Percentiles rank a stretch among this genome's conserved stretches.
phyloP scores from a whole-genome alignment of 1,284 basidiomycete genomes.

The Hypsizygus ulmarius region DNA sequence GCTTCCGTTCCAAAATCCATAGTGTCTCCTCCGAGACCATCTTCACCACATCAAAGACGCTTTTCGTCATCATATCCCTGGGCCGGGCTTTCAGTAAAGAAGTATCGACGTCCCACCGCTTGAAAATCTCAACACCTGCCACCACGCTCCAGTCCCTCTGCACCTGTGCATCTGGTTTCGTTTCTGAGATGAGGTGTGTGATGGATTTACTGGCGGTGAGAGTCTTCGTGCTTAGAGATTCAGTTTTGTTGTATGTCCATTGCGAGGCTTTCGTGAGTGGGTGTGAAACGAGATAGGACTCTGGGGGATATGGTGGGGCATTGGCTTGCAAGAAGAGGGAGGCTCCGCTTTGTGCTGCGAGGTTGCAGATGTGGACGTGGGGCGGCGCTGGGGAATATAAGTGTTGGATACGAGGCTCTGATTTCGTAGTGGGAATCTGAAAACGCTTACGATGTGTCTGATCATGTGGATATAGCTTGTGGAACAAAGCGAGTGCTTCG shows the following conservation, averaged over 20 bases:
- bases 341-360: conserved; percentile 88
- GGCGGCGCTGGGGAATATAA: conserved; percentile 24
- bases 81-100: conserved; percentile 7
- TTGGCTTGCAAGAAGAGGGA: conserved; percentile 83
- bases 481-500: conserved; percentile 63
- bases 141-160: conserved; percentile 40
- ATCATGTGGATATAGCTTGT: conserved; percentile 41
- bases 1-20: conserved; percentile 46
- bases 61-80: conserved; percentile 13
- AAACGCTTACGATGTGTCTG: conserved; percentile 27
- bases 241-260: conserved; percentile 82
- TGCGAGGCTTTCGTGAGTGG: conserved; percentile 8
- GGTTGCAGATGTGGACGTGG: conserved; percentile 77
- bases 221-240: conserved; percentile 47
- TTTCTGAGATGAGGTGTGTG: conserved; percentile 64
- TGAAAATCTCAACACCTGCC: conserved; percentile 46
- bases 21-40: conserved; percentile 46
- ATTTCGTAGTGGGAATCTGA: neutral
- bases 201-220: conserved; percentile 40
- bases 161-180: conserved; percentile 17
- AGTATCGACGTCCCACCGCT: conserved; percentile 41
- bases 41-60: conserved; percentile 30
- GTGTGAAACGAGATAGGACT: conserved; percentile 19
- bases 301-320: conserved; percentile 45
- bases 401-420: neutral